Percentiles rank a stretch among this genome's conserved stretches.
phyloP scores from a whole-genome alignment of 768 basidiomycete species.

The Pholiota conissans region DNA sequence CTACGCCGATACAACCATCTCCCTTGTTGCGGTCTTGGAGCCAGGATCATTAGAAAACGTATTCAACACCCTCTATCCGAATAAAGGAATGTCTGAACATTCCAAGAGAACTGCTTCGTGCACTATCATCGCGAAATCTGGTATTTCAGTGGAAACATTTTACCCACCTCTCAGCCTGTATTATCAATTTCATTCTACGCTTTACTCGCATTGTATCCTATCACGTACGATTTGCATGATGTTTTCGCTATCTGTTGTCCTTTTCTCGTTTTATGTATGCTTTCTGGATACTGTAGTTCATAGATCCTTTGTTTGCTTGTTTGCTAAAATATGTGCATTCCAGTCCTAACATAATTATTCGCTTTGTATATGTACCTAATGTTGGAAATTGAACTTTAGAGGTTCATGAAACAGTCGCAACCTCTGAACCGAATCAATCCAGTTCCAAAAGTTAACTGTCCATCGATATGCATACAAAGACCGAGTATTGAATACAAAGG shows the following conservation, averaged over 20 bases:
- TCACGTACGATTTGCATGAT: not conserved
- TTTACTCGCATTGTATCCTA: not conserved
- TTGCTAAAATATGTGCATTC: not conserved
- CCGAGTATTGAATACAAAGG: not conserved
- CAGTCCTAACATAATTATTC: too few species aligned
- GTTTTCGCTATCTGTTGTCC: not conserved
- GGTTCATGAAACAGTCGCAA: too few species aligned
- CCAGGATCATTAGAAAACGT: conserved; percentile 16
- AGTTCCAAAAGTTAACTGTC: too few species aligned
- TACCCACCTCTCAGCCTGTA: not conserved
- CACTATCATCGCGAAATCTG: not conserved
- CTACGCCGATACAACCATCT: conserved; percentile 31
- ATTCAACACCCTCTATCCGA: too few species aligned
- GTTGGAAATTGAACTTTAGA: too few species aligned
- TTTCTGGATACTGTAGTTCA: not conserved
- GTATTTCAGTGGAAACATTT: not conserved
- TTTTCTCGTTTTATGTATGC: not conserved
- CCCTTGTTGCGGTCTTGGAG: conserved; percentile 33
- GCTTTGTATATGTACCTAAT: too few species aligned
- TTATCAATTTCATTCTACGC: not conserved
- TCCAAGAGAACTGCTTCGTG: too few species aligned
- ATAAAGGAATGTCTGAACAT: too few species aligned
- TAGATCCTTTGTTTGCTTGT: not conserved
- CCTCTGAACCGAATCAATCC: too few species aligned
- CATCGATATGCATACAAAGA: not conserved